Base-by-base conservation (phyloP, 495 filamentous ascomycete species). In the Staphylotrichum tortipilum region DNA sequence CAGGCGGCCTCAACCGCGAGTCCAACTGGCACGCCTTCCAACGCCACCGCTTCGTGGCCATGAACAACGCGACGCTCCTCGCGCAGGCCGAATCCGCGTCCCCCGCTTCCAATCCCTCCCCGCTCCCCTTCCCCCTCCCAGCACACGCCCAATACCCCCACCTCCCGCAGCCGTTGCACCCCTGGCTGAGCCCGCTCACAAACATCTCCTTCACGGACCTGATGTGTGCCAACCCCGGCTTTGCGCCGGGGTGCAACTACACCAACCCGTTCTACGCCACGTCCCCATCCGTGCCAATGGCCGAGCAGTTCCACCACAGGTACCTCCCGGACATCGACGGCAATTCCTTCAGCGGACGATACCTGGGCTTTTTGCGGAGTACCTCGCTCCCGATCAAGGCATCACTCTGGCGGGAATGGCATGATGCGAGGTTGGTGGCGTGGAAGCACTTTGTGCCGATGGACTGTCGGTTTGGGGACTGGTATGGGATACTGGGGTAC, bases 371-470 rank as follows among this genome's bases (percentile, higher is more conserved):
- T 56, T 66, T 84, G 17, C 70, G 78, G 42, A 80, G 75, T 40
- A 83, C 77, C 21, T 78, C 75, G 14, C 54, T 88, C 11, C 79
- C 80, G 0, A 72, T 88, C 65, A 88, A 88, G 60, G 78, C 84
- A 1, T 85, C 84, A 7, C 74, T 88, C 29, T 88, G 83, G 72
- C 70, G 78, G 9, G 85, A 87, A 65, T 87, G 84, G 84, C 84
- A 87, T 50, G 84, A 88, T 56, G 78, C 74, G 30, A 67, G 84
- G 18, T 65, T 88, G 7, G 71, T 84, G 18, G 72, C 82, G 10
- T 88, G 84, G 84, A 77, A 77, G 47, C 84, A 88, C 55, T 88
- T 81, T 55, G 83, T 88, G n/a, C 88, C 88, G 1, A 86, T 92
- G 83, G 88, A 91, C 58, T 89, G 83, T 58, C 75, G 81, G 12